Conservation (phyloP, 164 flowering plant genomes). For the Aristolochia fimbriata region DNA sequence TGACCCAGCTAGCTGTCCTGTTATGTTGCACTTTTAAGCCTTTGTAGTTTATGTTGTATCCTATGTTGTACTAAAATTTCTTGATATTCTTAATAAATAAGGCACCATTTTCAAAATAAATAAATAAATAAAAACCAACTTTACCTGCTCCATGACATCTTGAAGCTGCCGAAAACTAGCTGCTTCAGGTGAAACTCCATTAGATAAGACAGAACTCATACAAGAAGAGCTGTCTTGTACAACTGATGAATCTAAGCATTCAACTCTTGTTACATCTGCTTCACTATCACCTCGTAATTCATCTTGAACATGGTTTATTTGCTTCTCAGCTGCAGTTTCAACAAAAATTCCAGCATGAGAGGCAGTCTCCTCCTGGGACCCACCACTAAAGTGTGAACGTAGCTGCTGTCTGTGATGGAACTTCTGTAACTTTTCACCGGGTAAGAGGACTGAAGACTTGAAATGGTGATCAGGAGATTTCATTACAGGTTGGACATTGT, state of each 20-base stretch:
- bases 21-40: too few relatives aligned
- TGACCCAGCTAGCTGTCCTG: too few relatives aligned
- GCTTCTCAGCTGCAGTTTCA: slow-evolving; percentile 6
- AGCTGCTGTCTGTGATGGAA: slow-evolving; percentile 7
- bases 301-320: slow-evolving; percentile 16
- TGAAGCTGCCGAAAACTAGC: slow-evolving; percentile 76
- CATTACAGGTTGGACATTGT: slow-evolving; percentile 20
- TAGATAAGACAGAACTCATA: slow-evolving; percentile 36
- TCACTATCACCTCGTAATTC: slow-evolving; percentile 36
- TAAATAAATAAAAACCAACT: not conserved
- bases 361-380: slow-evolving; percentile 9
- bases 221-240: slow-evolving; percentile 48
- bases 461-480: slow-evolving; percentile 22
- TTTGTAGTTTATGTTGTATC: too few relatives aligned
- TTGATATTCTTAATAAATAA: too few relatives aligned
- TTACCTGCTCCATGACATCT: slow-evolving; percentile 66
- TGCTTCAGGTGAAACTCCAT: slow-evolving; percentile 54
- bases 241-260: slow-evolving; percentile 34
- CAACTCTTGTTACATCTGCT: slow-evolving; percentile 24
- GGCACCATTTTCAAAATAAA: too few relatives aligned
- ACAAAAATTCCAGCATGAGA: slow-evolving; percentile 12
- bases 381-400: slow-evolving; percentile 13
- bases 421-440: slow-evolving; percentile 20
- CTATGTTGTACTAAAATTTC: not conserved
- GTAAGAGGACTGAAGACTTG: slow-evolving; percentile 11